phyloP scores from a whole-genome alignment of 2,329 filamentous ascomycete genomes.

The Lachnellula hyalina region DNA sequence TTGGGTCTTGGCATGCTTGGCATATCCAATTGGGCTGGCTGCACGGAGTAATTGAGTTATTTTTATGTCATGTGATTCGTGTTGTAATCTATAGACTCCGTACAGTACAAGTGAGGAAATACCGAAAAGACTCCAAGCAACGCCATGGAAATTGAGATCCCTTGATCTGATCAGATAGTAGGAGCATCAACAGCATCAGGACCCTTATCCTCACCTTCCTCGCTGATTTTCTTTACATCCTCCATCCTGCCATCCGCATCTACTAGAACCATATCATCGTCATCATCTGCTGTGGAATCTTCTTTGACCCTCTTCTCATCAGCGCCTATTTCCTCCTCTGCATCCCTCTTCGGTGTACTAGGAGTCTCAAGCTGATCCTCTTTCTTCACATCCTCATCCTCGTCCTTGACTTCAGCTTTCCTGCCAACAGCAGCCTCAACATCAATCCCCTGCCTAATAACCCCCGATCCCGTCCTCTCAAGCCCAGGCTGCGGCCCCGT shows the following conservation, averaged over 20 bases:
- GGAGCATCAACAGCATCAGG: slow-evolving; percentile 15
- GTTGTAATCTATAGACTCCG: neutral
- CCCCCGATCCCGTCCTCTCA: slow-evolving; percentile 34
- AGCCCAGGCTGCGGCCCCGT: slow-evolving; percentile 62
- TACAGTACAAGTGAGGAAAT: neutral
- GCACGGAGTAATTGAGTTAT: neutral
- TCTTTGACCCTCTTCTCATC: slow-evolving; percentile 47
- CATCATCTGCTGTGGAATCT: slow-evolving; percentile 25
- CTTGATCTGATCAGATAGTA: slow-evolving; percentile 12
- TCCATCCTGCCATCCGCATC: slow-evolving; percentile 20
- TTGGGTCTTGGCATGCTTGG: slow-evolving; percentile 13
- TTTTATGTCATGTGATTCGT: neutral
- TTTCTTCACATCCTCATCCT: slow-evolving; percentile 26
- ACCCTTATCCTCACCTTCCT: slow-evolving; percentile 17
- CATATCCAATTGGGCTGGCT: neutral
- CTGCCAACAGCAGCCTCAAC: slow-evolving; percentile 57
- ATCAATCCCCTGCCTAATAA: slow-evolving; percentile 52
- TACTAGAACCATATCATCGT: slow-evolving; percentile 11
- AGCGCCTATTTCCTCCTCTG: slow-evolving; percentile 41
- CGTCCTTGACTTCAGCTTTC: slow-evolving; percentile 34
- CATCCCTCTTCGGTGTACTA: slow-evolving; percentile 50
- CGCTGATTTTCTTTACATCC: slow-evolving; percentile 12
- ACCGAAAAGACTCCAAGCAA: neutral
- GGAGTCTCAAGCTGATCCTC: slow-evolving; percentile 21
- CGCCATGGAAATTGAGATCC: neutral